Base-by-base conservation (phyloP, 78 protist genomes). In the Creolimax fragrantissima region DNA sequence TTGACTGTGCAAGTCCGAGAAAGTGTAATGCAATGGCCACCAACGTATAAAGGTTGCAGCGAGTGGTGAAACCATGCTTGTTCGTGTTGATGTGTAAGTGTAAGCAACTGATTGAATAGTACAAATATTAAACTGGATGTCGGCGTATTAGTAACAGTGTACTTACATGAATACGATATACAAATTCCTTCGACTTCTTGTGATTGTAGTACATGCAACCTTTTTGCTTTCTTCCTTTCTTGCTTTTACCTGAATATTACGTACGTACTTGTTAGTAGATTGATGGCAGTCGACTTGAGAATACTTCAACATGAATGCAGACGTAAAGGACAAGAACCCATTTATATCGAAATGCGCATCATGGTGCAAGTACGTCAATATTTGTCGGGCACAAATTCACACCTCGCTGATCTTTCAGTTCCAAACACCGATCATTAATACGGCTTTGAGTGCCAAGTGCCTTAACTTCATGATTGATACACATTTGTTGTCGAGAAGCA, bases 401-500 rank as follows among this genome's bases (percentile, higher is more conserved):
- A 83, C 86, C 35, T 41, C 37, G 35, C 86, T 83, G 5, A 6
- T 83, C 86, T 24, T 83, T 83, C 5, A 83, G 35, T 32, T 83
- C 86, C 41, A 83, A 41, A 83, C 86, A 83, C 7, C 42, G 7
- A 35, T 83, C 86, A 83, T 83, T 83, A 83, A 83, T 83, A 0
- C 86, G 86, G 1, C 35, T 6, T 6, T 24, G 7, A 24, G 42
- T 17, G 44, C 35, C 35, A 24, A 83, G 86, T 32, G 86, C 86
- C 86, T 35, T 35, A 5, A 83, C 86, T 5, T 6, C 86, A 5
- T 36, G 86, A 83, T 83, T 83, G 7, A 83, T 83, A 24, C 86
- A 83, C 86, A 83, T 83, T 6, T 83, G 86, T 41, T 83, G 86
- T 24, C 86, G 86, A 35, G 86, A 83, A 39, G 86, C 86, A 11